Percentiles rank a stretch among this genome's conserved stretches.
Evolutionary conservation across 1,139 yeast genomes (phyloP).

Genomic region (Sugiyamaella castrensis): DNA sequence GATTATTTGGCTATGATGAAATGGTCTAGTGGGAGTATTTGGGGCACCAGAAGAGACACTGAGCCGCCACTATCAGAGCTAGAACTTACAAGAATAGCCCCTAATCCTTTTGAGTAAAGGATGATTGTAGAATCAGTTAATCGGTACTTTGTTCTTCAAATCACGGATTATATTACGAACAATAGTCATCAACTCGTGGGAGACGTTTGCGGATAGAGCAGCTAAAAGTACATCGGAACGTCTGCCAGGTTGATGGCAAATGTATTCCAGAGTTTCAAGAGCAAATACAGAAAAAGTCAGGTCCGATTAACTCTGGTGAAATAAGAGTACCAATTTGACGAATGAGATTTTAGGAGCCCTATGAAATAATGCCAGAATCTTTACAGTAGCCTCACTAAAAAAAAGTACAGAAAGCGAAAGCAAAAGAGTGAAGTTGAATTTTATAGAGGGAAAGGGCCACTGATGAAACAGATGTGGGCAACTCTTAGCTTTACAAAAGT

Average conservation of each 20-base stretch:
- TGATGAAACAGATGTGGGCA: conserved; percentile 60
- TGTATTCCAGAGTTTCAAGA: conserved; percentile 64
- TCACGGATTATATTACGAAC: conserved; percentile 59
- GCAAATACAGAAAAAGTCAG: conserved; percentile 58
- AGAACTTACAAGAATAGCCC: conserved; percentile 53
- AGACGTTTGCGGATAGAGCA: conserved; percentile 83
- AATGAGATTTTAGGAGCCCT: conserved; percentile 72
- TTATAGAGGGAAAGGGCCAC: conserved; percentile 57
- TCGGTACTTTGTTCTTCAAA: conserved; percentile 40
- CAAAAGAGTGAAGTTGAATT: conserved; percentile 65
- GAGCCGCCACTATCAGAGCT: too few species aligned
- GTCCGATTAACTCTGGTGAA: conserved; percentile 54
- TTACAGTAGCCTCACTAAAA: conserved; percentile 48
- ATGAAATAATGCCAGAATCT: conserved; percentile 66
- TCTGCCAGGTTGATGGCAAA: conserved; percentile 67
- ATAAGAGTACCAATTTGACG: conserved; percentile 68
- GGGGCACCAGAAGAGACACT: too few species aligned
- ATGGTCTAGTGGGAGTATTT: too few species aligned
- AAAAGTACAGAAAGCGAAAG: conserved; percentile 54
- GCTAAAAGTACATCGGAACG: conserved; percentile 75
- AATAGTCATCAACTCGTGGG: conserved; percentile 80
- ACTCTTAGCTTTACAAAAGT: conserved; percentile 58
- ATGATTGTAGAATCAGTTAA: conserved; percentile 31
- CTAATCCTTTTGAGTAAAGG: conserved; percentile 30
- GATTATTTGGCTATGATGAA: too few species aligned